Base-by-base conservation (phyloP, 768 basidiomycete genomes). In the Collybiopsis confluens region DNA sequence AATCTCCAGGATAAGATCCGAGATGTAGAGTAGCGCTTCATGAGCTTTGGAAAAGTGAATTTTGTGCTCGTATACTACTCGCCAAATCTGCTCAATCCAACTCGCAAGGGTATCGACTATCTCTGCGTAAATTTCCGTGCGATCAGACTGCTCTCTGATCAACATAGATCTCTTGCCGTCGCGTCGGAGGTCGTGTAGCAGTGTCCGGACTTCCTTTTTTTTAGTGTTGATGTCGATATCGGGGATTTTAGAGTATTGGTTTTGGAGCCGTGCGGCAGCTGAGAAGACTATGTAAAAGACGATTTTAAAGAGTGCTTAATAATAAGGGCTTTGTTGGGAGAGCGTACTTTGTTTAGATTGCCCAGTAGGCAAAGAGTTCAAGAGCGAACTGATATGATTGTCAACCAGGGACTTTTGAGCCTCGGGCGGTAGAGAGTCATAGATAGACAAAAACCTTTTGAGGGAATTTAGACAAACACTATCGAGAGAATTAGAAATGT, bases 41-140 rank as follows among this genome's bases (percentile, higher is more conserved):
- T 88, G 86, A 0, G 81, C 85, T 21, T 70, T 59, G 1, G 57
- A 53, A 56, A 78, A 87, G 58, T 80, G 65, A 28, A 76, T 73
- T 16, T 75, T 68, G 58, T 82, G 76, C 56, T 88, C 85, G 58
- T 79, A 86, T 8, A 79, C 79, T 28, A 76, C 71, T 50, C 63
- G 71, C 86, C 86, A 88, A 33, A 88, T 79, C 57, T 82, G 77
- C 61, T 73, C 79, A 45, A 88, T 61, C 85, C 85, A 88, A n/a
- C 61, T 61, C 0, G 76, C 67, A 21, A 87, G 63, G 58, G 73
- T 82, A 44, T 81, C 74, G 8, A 85, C 67, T 6, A 78, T 74
- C 62, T 88, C 84, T 21, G 68, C 58, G 13, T 86, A 60, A 1
- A 88, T 70, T 56, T 84, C 81, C 18, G 79, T 76, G 26, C 76